phyloP scores from a whole-genome alignment of 2,329 filamentous ascomycete species.

The Zopfia rhizophila region DNA sequence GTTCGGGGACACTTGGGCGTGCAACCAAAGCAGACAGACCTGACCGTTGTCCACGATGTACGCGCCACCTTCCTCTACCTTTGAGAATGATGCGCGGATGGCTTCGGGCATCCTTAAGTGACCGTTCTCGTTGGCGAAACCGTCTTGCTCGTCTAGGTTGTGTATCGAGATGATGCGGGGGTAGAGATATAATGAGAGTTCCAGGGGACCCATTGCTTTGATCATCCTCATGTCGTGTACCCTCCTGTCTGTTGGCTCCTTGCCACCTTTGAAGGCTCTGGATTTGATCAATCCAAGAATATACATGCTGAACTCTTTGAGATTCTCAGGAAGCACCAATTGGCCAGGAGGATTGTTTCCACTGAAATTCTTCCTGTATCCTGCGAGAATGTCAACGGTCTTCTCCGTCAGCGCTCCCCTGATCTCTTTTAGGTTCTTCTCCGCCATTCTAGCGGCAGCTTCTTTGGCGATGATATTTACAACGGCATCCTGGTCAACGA shows the following conservation, averaged over 20 bases:
- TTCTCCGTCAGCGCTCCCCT: slow-evolving; percentile 86
- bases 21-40: slow-evolving; percentile 89
- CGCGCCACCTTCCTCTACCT: slow-evolving; percentile 90
- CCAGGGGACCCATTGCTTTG: slow-evolving; percentile 84
- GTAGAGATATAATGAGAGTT: slow-evolving; percentile 92
- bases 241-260: slow-evolving; percentile 88
- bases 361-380: slow-evolving; percentile 92
- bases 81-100: slow-evolving; percentile 84
- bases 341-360: slow-evolving; percentile 89
- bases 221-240: slow-evolving; percentile 93
- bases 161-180: slow-evolving; percentile 93
- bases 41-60: slow-evolving; percentile 98
- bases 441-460: slow-evolving; percentile 83
- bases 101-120: slow-evolving; percentile 85
- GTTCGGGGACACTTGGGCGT: slow-evolving; percentile 91
- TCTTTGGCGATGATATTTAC: slow-evolving; percentile 91
- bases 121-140: slow-evolving; percentile 92
- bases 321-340: slow-evolving; percentile 91
- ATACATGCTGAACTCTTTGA: slow-evolving; percentile 98
- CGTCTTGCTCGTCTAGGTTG: slow-evolving; percentile 86
- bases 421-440: slow-evolving; percentile 85
- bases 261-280: slow-evolving; percentile 90
- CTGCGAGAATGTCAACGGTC: slow-evolving; percentile 89
- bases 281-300: slow-evolving; percentile 90
- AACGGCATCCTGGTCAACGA: slow-evolving; percentile 95